phyloP scores from a whole-genome alignment of 2,329 filamentous ascomycete species.

The Clarireedia monteithiana region DNA sequence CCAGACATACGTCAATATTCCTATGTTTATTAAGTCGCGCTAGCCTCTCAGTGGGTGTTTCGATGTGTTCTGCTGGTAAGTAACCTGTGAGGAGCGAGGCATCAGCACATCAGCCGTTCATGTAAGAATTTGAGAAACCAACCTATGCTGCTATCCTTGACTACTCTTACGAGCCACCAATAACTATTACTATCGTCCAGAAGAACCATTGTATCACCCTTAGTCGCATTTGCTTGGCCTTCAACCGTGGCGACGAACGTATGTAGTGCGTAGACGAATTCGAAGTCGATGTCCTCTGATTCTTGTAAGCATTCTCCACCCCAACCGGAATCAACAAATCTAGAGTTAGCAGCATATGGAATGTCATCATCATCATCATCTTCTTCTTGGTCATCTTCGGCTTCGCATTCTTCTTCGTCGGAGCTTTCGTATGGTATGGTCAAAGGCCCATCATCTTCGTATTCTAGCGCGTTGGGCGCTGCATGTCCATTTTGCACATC shows the following conservation, averaged over 20 bases:
- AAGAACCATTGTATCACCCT: conserved; percentile 97
- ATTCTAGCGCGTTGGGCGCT: background rate
- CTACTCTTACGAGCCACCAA: conserved; percentile 96
- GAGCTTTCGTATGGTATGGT: conserved; percentile 22
- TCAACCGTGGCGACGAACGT: conserved; percentile 98
- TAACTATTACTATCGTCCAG: conserved; percentile 99
- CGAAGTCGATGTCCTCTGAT: conserved; percentile 98
- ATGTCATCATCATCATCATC: conserved; percentile 57
- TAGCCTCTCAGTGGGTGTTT: conserved; percentile 90
- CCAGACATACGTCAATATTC: conserved; percentile 80
- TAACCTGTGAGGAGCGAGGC: conserved; percentile 54
- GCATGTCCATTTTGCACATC: background rate
- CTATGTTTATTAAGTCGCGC: conserved; percentile 94
- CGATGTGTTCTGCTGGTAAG: conserved; percentile 93
- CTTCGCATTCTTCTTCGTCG: conserved; percentile 13
- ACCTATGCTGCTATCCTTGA: conserved; percentile 95
- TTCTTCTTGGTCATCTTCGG: conserved; percentile 36
- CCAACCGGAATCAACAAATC: conserved; percentile 66
- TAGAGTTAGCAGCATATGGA: conserved; percentile 42
- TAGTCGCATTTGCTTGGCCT: conserved; percentile 95
- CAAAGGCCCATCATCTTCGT: conserved; percentile 19
- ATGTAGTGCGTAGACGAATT: conserved; percentile 96
- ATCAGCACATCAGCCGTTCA: background rate
- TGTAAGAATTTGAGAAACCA: conserved; percentile 20
- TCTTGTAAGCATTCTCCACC: conserved; percentile 79